Base-by-base conservation (phyloP, 1,284 basidiomycete genomes). In the Ceratobasidium sp. region DNA sequence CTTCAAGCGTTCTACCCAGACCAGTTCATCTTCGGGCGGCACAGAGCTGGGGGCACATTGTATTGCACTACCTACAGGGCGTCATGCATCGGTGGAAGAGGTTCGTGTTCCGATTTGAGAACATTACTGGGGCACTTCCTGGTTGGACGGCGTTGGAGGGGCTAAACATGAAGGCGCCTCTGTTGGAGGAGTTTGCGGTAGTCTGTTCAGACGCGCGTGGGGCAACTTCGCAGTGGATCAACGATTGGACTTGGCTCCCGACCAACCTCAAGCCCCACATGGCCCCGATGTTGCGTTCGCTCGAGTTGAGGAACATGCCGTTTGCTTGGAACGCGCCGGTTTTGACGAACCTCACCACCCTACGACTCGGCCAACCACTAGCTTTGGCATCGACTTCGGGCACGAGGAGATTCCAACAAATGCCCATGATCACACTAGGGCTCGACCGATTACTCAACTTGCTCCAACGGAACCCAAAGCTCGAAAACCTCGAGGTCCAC, bases 241-340 rank as follows among this genome's bases (percentile, higher is more conserved):
- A 40, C 27, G 62, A 65, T 17, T 65, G 62, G 62, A 42, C 49
- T 7, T 65, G 62, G 62, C 34, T 65, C 15, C 32, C 62, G 22
- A 65, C 62, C 15, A 65, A 50, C 49, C 50, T 65, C 7, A 65
- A 65, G 25, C 34, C 49, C n/a, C n/a, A 50, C 13, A 64, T 65
- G 62, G 62, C 62, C 22, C 62, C 62, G 20, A 65, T 25, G 35
- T 25, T 65, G 35, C 49, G 50, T 22, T 53, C 62, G 17, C 62
- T 65, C 35, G 62, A 65, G 50, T 22, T 65, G 50, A 65, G 62
- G 27, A 65, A 65, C n/a, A 65, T 65, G 62, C 62, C 62, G 12
- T 65, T 65, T 35, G 34, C 62, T 8, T 65, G 62, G 62, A 65
- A 65, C 62, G 49, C 62, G 1, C 50, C 62, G 20, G 45, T 65